These are phyloP conservation scores for Candida odintsovae DNA, from an alignment of 805 yeast genomes.

Conservation along the genomic window DNA sequence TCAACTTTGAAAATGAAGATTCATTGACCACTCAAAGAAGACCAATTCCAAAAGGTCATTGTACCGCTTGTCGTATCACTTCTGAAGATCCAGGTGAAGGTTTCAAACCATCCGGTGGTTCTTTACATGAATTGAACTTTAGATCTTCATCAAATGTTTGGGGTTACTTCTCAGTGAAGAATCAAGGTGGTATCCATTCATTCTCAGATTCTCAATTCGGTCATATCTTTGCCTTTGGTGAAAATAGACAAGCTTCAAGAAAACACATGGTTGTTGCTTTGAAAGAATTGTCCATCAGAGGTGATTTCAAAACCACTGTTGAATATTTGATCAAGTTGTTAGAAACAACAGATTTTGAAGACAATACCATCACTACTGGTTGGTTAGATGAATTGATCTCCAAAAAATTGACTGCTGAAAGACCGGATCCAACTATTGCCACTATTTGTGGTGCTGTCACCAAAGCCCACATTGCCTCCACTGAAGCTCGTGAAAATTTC, in stretches of 20 bases:
- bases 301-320: conserved; percentile 97
- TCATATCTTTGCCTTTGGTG: conserved; percentile 98
- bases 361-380: conserved; percentile 95
- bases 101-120: conserved; percentile 97
- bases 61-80: conserved; percentile 98
- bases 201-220: conserved; percentile 99
- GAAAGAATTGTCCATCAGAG: conserved; percentile 93
- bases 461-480: conserved; percentile 81
- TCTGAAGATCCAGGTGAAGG: conserved; percentile 99
- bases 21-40: conserved; percentile 77
- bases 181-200: conserved; percentile 95
- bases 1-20: conserved; percentile 71
- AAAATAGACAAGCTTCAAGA: conserved; percentile 95
- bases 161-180: conserved; percentile 98
- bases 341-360: conserved; percentile 95
- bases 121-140: conserved; percentile 92
- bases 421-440: conserved; percentile 89
- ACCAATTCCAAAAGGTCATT: conserved; percentile 96
- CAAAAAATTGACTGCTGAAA: conserved; percentile 90
- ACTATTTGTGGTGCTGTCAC: conserved; percentile 97
- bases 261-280: conserved; percentile 98
- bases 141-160: conserved; percentile 97
- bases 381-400: conserved; percentile 97
- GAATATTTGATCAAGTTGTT: conserved; percentile 92
- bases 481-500: conserved; percentile 64